Evolutionary conservation across 768 basidiomycete species (phyloP).

Genomic region (Termitomyces sp.): DNA sequence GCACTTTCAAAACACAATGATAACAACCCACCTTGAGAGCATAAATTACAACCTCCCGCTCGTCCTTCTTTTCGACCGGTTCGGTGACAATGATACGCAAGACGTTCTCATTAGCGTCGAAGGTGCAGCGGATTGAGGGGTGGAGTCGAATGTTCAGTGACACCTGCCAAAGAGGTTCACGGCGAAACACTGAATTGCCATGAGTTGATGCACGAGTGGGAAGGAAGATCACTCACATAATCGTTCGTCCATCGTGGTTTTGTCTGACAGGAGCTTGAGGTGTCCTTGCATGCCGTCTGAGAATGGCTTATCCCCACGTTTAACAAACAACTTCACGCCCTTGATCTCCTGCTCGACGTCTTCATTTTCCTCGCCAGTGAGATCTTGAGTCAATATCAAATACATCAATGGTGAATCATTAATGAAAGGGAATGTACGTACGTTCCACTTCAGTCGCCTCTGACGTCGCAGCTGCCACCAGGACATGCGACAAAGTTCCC

Average conservation of each 20-base stretch:
- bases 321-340: conserved; percentile 56
- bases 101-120: conserved; percentile 50
- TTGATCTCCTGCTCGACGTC: conserved; percentile 52
- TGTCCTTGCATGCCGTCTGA: conserved; percentile 59
- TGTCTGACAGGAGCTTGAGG: conserved; percentile 52
- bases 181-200: conserved; percentile 54
- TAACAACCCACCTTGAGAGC: conserved; percentile 53
- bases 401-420: background rate
- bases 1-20: background rate
- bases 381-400: conserved; percentile 22
- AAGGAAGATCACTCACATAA: conserved; percentile 35
- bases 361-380: conserved; percentile 70
- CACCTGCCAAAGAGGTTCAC: conserved; percentile 67
- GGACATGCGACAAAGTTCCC: conserved; percentile 8
- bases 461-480: conserved; percentile 11
- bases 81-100: conserved; percentile 57
- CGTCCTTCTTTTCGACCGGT: conserved; percentile 24
- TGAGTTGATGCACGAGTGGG: background rate
- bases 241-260: conserved; percentile 37
- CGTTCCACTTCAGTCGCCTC: conserved; percentile 14
- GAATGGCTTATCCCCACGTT: conserved; percentile 54
- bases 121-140: conserved; percentile 54
- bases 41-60: conserved; percentile 52
- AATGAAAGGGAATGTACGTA: conserved; percentile 2
- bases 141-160: conserved; percentile 62